Base-by-base conservation (phyloP, 495 filamentous ascomycete species). In the Antarctomyces pellizariae region DNA sequence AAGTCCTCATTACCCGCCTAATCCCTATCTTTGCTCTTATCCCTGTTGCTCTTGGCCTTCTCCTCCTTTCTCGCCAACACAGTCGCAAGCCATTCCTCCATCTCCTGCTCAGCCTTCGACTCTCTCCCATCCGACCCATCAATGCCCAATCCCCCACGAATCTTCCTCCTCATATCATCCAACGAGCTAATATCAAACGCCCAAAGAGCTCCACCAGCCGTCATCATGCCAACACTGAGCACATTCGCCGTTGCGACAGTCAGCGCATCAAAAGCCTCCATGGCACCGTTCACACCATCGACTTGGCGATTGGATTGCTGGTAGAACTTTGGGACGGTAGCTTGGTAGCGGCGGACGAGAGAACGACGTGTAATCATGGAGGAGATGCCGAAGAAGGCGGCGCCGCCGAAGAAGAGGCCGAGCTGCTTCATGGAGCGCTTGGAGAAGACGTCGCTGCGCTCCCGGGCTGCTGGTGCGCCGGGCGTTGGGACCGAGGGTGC, bases 171-270 rank as follows among this genome's bases (percentile, higher is more conserved):
- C 47, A 80, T 45, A 42, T 89, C 78, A 18, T 74, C 70, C 23
- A 84, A 13, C 6, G 49, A 54, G 29, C 69, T 67, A 22, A 90
- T 58, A 46, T 86, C 68, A 22, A 83, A 56, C 0, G 62, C 67
- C 57, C 64, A 86, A 15, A 71, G 41, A 16, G 62, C 34, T 0
- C 67, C 78, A 3, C 82, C 82, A 5, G 52, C 52, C 8, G 48
- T 40, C 62, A 77, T 67, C 47, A 86, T 68, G 7, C 53, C 59
- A 21, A 78, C 61, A 30, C 65, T 70, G 13, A 70, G 13, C 3
- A 78, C 70, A 37, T 86, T 84, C 31, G 90, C 52, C 0, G 79
- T 86, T 0, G 82, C 80, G n/a, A 90, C 45, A 26, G 65, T 70
- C 7, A 92, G 51, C 3, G 82, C 82, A 44, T 84, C 69, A 22